A percentile compares a stretch with the other conserved stretches of the same genome.
phyloP scores from a whole-genome alignment of 2,329 filamentous ascomycete genomes.

The Clarireedia homoeocarpa region DNA sequence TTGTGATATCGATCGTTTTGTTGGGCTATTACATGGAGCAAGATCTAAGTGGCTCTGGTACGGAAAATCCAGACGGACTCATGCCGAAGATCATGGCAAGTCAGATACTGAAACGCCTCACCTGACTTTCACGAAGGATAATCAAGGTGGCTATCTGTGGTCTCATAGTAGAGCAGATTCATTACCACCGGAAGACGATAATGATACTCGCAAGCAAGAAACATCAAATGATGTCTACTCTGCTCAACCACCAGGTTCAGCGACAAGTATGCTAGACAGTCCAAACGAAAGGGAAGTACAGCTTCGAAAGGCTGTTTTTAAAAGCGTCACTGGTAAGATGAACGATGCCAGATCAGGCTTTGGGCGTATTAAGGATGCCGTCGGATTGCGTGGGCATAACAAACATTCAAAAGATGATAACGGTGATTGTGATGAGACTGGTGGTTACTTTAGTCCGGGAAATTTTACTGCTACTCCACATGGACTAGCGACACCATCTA shows the following conservation, averaged over 20 bases:
- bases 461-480: slow-evolving; percentile 15
- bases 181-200: slow-evolving; percentile 45
- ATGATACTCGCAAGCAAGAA: slow-evolving; percentile 32
- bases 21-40: slow-evolving; percentile 70
- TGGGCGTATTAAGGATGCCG: slow-evolving; percentile 77
- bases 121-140: slow-evolving; percentile 50
- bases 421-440: slow-evolving; percentile 15
- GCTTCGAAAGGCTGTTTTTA: slow-evolving; percentile 61
- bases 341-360: slow-evolving; percentile 76
- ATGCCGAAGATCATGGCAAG: slow-evolving; percentile 36
- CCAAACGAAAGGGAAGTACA: slow-evolving; percentile 48
- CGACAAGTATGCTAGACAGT: slow-evolving; percentile 40
- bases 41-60: slow-evolving; percentile 91
- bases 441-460: slow-evolving; percentile 20
- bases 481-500: slow-evolving; percentile 15
- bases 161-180: slow-evolving; percentile 44
- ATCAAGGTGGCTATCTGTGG: slow-evolving; percentile 38
- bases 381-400: slow-evolving; percentile 51
- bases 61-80: slow-evolving; percentile 70
- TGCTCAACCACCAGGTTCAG: slow-evolving; percentile 37
- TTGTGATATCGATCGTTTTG: slow-evolving; percentile 76
- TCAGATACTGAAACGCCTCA: slow-evolving; percentile 39
- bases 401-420: slow-evolving; percentile 48
- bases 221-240: slow-evolving; percentile 39
- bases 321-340: slow-evolving; percentile 70